These are phyloP conservation scores for Monosporozyma aerobia DNA, from an alignment of 805 yeast species.

Conservation along the genomic window DNA sequence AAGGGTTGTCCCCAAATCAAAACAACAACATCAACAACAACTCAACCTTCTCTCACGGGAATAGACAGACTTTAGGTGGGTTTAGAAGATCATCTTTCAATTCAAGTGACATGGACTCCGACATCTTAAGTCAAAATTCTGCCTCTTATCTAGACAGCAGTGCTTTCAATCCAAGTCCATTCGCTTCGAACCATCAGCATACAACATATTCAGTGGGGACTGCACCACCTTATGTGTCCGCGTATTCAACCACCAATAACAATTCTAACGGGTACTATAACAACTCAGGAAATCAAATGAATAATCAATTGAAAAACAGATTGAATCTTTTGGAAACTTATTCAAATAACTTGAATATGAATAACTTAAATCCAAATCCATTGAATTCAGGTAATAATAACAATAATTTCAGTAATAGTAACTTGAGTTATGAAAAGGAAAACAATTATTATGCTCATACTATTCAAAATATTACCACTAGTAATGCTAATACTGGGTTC, in stretches of 20 bases:
- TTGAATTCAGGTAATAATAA: not conserved
- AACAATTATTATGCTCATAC: conserved; percentile 1
- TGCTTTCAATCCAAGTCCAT: conserved; percentile 1
- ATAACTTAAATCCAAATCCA: conserved; percentile 7
- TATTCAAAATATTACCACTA: conserved; percentile 1
- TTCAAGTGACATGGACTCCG: conserved; percentile 20
- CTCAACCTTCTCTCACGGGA: not conserved
- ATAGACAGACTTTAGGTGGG: conserved; percentile 20
- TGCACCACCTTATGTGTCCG: conserved; percentile 19
- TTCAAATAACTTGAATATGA: conserved; percentile 19
- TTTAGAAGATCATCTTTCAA: conserved; percentile 27
- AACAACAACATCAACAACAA: conserved; percentile 2
- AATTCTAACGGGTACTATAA: not conserved
- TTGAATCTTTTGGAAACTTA: conserved; percentile 18
- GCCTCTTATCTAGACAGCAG: not conserved
- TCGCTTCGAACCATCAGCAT: conserved; percentile 19
- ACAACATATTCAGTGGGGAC: conserved; percentile 28
- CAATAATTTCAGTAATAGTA: not conserved
- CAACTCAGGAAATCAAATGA: not conserved
- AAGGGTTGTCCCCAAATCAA: not conserved
- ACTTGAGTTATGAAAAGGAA: not conserved
- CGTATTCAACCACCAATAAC: conserved; percentile 3
- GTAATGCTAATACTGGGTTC: conserved; percentile 13
- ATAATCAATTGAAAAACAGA: conserved; percentile 5
- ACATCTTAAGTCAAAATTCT: conserved; percentile 8